Evolutionary conservation across 352 stramenopile species (phyloP).

Genomic region (Globisporangium polare): DNA sequence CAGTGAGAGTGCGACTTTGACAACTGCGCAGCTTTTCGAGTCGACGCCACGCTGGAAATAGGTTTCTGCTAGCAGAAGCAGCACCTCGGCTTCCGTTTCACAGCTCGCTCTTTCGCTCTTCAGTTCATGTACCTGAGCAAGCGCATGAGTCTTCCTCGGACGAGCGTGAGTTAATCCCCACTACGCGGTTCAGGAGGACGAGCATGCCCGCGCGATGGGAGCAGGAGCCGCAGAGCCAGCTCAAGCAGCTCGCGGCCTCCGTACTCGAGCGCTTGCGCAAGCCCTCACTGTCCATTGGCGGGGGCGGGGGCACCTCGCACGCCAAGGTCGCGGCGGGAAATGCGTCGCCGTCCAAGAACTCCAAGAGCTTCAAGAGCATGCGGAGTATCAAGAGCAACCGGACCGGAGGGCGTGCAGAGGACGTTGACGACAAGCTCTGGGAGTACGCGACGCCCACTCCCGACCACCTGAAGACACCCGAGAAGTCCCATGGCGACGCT

Average conservation of each 20-base stretch:
- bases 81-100: not conserved
- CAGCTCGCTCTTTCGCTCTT: too few species aligned
- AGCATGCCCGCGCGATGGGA: constrained; percentile 4
- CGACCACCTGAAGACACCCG: constrained; percentile 1
- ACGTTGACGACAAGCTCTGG: constrained; percentile 3
- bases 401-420: constrained; percentile 5
- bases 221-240: not conserved
- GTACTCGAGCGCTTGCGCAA: constrained; percentile 11
- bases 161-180: too few species aligned
- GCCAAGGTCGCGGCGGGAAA: constrained; percentile 13
- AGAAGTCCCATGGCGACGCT: not conserved
- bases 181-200: too few species aligned
- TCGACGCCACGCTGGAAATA: not conserved
- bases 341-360: not conserved
- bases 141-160: not conserved
- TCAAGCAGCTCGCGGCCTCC: constrained; percentile 10
- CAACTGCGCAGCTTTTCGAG: too few species aligned
- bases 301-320: not conserved
- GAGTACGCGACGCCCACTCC: constrained; percentile 6
- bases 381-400: constrained; percentile 6
- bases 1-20: too few species aligned
- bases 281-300: not conserved
- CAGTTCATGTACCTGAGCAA: too few species aligned
- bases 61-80: too few species aligned
- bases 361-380: constrained; percentile 7